Conservation (phyloP, 176 grass and related monocot genomes). For the Ensete glaucum region DNA sequence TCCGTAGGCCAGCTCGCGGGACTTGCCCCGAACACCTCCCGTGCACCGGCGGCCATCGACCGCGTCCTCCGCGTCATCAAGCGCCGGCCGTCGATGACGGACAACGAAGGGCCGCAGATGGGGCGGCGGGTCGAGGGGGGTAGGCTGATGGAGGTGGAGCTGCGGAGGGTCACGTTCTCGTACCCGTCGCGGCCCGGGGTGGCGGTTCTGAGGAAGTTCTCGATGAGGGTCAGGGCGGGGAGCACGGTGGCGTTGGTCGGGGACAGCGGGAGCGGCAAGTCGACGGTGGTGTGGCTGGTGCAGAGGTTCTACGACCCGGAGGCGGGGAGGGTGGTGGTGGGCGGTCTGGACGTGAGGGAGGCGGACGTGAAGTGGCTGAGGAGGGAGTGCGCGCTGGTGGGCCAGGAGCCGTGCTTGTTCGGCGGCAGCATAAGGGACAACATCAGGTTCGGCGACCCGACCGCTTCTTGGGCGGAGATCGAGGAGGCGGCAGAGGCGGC, state of each 20-base stretch:
- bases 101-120: not conserved
- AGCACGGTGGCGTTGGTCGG: conserved; percentile 45
- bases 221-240: conserved; percentile 34
- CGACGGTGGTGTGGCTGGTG: conserved; percentile 70
- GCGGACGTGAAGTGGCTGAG: conserved; percentile 47
- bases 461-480: conserved; percentile 42
- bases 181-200: conserved; percentile 39
- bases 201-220: conserved; percentile 30
- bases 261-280: conserved; percentile 49
- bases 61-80: conserved; percentile 30
- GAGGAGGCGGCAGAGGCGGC: conserved; percentile 43
- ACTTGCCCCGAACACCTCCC: conserved; percentile 34
- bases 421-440: conserved; percentile 39
- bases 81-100: conserved; percentile 17
- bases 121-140: conserved; percentile 20
- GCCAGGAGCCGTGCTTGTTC: conserved; percentile 46
- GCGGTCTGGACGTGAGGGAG: conserved; percentile 44
- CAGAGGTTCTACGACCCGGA: conserved; percentile 57
- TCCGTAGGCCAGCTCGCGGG: conserved; percentile 40
- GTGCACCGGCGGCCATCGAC: conserved; percentile 26
- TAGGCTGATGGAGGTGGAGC: conserved; percentile 42
- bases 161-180: conserved; percentile 31
- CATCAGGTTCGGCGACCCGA: conserved; percentile 38
- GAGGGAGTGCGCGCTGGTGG: conserved; percentile 38
- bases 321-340: conserved; percentile 31